Conservation (phyloP, 1,284 basidiomycete species). For the Irpex sp. region DNA sequence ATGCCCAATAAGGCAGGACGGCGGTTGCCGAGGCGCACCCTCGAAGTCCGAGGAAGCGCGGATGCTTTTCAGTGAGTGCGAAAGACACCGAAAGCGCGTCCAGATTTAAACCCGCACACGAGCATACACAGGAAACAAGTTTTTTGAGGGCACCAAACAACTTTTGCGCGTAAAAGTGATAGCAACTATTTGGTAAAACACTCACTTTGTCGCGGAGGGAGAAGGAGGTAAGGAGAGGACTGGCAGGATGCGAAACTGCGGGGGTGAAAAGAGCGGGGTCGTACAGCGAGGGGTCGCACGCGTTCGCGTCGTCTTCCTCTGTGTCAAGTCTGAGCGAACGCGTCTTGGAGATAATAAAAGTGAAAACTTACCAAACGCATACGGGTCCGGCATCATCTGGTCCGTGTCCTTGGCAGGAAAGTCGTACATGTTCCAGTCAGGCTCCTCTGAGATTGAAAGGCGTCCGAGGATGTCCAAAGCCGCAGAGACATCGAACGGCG, state of each 20-base stretch:
- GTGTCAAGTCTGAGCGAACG: constrained; percentile 6
- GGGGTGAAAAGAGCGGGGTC: constrained; percentile 27
- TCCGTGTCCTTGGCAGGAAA: not conserved
- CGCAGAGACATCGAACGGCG: not conserved
- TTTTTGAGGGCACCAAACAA: too few relatives aligned
- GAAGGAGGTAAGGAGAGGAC: constrained; percentile 6
- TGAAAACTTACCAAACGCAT: not conserved
- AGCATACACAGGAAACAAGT: not conserved
- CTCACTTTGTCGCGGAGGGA: constrained; percentile 14
- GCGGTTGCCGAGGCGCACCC: not conserved
- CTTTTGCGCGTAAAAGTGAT: not conserved
- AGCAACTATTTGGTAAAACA: not conserved
- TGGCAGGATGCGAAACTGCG: constrained; percentile 10
- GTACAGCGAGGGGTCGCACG: constrained; percentile 25
- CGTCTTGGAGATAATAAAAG: not conserved
- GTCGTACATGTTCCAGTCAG: constrained; percentile 13
- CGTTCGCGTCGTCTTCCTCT: constrained; percentile 26
- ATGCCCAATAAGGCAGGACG: not conserved
- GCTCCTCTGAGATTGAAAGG: constrained; percentile 16
- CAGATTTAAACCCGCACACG: not conserved
- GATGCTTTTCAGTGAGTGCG: too few relatives aligned
- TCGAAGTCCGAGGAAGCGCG: too few relatives aligned
- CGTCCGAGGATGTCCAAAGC: constrained; percentile 25
- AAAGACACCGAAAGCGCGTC: not conserved
- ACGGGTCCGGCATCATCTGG: constrained; percentile 2